These are phyloP conservation scores for Saturnispora gosingensis DNA, from an alignment of 805 yeast genomes.

Conservation along the genomic window DNA sequence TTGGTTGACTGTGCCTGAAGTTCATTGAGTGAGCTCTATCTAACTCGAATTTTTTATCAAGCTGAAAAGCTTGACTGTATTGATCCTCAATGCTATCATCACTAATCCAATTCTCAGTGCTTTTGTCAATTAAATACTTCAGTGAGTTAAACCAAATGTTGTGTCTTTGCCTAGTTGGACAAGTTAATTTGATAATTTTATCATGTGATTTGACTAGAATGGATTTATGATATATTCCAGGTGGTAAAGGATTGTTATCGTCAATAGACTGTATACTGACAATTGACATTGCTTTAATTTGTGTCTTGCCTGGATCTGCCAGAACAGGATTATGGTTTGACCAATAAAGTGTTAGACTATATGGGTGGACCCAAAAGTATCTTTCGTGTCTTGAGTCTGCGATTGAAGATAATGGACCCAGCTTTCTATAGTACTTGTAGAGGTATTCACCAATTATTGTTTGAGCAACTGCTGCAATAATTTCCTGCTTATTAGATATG, in stretches of 20 bases:
- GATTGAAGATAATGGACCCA: conserved; percentile 65
- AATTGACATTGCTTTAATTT: conserved; percentile 75
- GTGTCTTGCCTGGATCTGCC: conserved; percentile 53
- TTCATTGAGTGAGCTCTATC: conserved; percentile 24
- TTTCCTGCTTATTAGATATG: conserved; percentile 60
- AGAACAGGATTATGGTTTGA: conserved; percentile 69
- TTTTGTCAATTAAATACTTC: conserved; percentile 61
- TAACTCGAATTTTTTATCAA: conserved; percentile 22
- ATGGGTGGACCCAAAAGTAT: conserved; percentile 95
- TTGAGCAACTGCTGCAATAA: conserved; percentile 82
- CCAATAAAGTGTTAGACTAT: conserved; percentile 87
- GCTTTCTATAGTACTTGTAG: conserved; percentile 71
- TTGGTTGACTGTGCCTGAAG: conserved; percentile 22
- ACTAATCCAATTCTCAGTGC: conserved; percentile 45
- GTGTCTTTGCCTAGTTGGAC: conserved; percentile 81
- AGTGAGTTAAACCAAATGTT: conserved; percentile 86
- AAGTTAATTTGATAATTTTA: conserved; percentile 66
- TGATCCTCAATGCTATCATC: conserved; percentile 37
- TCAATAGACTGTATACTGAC: conserved; percentile 68
- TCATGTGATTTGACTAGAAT: conserved; percentile 60
- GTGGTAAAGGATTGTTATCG: conserved; percentile 81
- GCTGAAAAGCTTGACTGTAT: conserved; percentile 20
- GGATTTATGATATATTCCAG: conserved; percentile 80
- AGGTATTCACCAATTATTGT: conserved; percentile 89
- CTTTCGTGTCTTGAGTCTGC: conserved; percentile 82